Evolutionary conservation across 2,329 filamentous ascomycete species (phyloP), one percentile per base, ranked within the genome.

Genomic region (Raffaelea albimanens): DNA sequence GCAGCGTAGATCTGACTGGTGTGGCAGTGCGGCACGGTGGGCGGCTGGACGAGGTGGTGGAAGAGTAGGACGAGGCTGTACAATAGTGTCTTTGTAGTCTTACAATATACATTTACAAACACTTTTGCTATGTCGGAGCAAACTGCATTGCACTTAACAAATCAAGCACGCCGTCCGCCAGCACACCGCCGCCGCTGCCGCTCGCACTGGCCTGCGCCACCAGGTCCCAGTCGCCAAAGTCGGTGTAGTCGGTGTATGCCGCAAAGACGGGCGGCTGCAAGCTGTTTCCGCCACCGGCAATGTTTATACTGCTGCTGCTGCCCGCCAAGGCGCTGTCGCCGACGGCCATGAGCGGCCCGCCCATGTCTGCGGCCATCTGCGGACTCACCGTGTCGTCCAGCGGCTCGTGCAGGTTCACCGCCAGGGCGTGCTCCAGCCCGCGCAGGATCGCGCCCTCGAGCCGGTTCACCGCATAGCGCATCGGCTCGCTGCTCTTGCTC

Each of bases 201-300:
- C 25, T 96, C 67, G 91, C 93, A 45, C 76, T 95, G 43, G 86
- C 95, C 18, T 16, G 8, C 18, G 34, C 54, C 10, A 58, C 59
- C 31, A 63, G 52, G 23, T 63, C 61, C 61, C 61, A 63, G 44
- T 61, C 60, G 7, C 61, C 61, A 48, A 63, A 61, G 42, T 63
- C 61, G 19, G 61, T 61, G 41, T 57, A 62, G 43, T 61, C 58
- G 42, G 59, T 58, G n/a, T 14, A 53, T 48, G 45, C 16, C n/a
- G n/a, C n/a, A n/a, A n/a, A n/a, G n/a, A n/a, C n/a, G n/a, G n/a
- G n/a, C n/a, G n/a, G n/a, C n/a, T n/a, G n/a, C n/a, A n/a, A n/a
- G n/a, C n/a, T n/a, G n/a, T n/a, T n/a, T n/a, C n/a, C n/a, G n/a
- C n/a, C n/a, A n/a, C n/a, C n/a, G n/a, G n/a, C n/a, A n/a, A n/a